Conservation (phyloP, 345 rosid species). For the Eucalyptus pauciflora region DNA sequence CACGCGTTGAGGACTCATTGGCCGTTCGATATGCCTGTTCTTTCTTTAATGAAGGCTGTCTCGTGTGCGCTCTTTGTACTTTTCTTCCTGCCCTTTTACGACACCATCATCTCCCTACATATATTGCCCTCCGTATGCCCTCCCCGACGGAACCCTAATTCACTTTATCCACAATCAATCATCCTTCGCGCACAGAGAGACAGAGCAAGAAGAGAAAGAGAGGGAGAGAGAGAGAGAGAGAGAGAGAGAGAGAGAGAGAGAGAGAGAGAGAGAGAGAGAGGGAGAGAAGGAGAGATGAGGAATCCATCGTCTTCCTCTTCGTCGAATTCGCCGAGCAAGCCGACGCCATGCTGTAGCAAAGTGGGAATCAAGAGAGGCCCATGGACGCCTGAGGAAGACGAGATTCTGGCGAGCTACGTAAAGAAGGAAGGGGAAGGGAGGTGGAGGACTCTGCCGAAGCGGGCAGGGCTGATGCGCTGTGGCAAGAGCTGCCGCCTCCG, state of each 20-base stretch:
- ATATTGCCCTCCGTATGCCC: no score
- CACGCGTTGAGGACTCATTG: neutral
- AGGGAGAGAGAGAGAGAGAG: neutral
- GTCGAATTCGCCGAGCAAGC: neutral
- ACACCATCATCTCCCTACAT: neutral
- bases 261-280: neutral
- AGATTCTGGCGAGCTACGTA: slow-evolving; percentile 38
- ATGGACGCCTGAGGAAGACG: slow-evolving; percentile 82
- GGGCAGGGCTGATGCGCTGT: slow-evolving; percentile 70
- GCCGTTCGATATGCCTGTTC: neutral
- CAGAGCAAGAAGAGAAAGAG: neutral
- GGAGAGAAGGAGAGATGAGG: neutral
- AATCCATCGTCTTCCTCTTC: neutral
- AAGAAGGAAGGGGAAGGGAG: slow-evolving; percentile 71
- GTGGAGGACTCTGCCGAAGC: slow-evolving; percentile 71
- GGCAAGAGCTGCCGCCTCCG: slow-evolving; percentile 88
- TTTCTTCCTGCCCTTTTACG: neutral
- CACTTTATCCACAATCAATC: neutral
- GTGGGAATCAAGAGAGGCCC: slow-evolving; percentile 74
- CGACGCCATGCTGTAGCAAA: slow-evolving; percentile 56
- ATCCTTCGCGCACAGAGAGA: neutral
- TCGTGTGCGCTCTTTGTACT: neutral
- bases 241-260: neutral
- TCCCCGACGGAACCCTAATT: neutral
- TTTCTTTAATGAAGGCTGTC: neutral